These are phyloP conservation scores for Fusarium sp. DNA, from an alignment of 2,329 filamentous ascomycete genomes.

Conservation along the genomic window DNA sequence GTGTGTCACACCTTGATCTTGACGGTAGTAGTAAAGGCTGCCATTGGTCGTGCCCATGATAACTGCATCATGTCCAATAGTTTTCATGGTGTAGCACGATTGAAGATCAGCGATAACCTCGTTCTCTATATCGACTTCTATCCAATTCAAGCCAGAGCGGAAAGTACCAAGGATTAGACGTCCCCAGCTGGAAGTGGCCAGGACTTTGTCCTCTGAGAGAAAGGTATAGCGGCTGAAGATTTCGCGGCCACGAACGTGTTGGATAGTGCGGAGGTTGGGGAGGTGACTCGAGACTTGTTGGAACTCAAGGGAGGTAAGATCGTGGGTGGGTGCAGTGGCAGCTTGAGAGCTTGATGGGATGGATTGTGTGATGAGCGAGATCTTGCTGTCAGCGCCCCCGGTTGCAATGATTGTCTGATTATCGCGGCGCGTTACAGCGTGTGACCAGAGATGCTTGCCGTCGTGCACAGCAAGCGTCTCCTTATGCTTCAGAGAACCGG, in stretches of 20 bases:
- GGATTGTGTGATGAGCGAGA: slow-evolving; percentile 57
- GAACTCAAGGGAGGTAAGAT: slow-evolving; percentile 44
- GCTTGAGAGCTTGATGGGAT: background rate
- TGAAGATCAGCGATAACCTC: slow-evolving; percentile 51
- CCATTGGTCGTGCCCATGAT: slow-evolving; percentile 62
- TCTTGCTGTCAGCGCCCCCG: slow-evolving; percentile 86
- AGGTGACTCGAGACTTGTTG: slow-evolving; percentile 45
- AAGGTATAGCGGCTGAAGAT: slow-evolving; percentile 73
- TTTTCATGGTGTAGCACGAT: slow-evolving; percentile 60
- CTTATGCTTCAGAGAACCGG: slow-evolving; percentile 58
- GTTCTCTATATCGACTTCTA: slow-evolving; percentile 51
- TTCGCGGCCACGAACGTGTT: slow-evolving; percentile 50
- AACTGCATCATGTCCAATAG: slow-evolving; percentile 51
- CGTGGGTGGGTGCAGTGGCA: background rate
- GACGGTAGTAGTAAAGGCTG: slow-evolving; percentile 57
- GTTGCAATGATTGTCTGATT: slow-evolving; percentile 66
- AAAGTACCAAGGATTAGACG: slow-evolving; percentile 63
- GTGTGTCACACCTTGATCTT: slow-evolving; percentile 44
- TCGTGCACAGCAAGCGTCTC: slow-evolving; percentile 73
- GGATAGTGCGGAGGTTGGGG: slow-evolving; percentile 6
- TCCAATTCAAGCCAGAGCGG: slow-evolving; percentile 51
- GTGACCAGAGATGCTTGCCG: slow-evolving; percentile 93
- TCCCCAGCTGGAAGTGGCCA: slow-evolving; percentile 71
- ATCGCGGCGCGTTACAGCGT: slow-evolving; percentile 54
- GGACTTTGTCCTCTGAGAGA: slow-evolving; percentile 60